Evolutionary conservation across 345 rosid genomes (phyloP).

Genomic region (Combretum micranthum): DNA sequence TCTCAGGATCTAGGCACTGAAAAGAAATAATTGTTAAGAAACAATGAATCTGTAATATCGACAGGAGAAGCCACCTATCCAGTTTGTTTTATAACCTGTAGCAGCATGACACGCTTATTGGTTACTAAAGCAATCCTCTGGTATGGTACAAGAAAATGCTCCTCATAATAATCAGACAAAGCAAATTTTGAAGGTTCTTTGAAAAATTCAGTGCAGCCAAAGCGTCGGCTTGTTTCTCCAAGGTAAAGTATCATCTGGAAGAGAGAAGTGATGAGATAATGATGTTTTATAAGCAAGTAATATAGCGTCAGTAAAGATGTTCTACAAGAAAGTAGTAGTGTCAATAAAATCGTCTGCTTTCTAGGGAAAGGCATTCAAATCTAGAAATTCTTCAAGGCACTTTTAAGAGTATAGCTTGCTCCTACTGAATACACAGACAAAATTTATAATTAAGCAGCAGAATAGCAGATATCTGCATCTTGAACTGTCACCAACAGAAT

Average conservation of each 20-base stretch:
- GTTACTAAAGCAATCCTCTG: conserved; percentile 77
- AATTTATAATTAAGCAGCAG: neutral
- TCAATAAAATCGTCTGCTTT: too few species aligned
- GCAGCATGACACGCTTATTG: conserved; percentile 70
- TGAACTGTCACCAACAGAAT: too few species aligned
- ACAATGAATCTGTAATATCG: conserved; percentile 10
- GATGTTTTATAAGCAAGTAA: neutral
- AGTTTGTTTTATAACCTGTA: conserved; percentile 52
- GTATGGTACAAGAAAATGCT: conserved; percentile 69
- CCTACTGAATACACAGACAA: neutral
- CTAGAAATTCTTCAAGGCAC: neutral
- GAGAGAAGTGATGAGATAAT: conserved; percentile 6
- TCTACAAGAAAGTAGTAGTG: neutral
- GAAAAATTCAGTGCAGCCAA: conserved; percentile 89
- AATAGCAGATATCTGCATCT: too few species aligned
- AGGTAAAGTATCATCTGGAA: conserved; percentile 83
- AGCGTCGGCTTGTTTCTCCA: conserved; percentile 82
- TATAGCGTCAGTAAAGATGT: too few species aligned
- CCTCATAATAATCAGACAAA: conserved; percentile 79
- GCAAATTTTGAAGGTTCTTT: conserved; percentile 95
- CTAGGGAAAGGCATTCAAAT: neutral
- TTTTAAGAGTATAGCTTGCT: neutral
- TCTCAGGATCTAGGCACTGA: conserved; percentile 64
- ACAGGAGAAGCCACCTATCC: neutral
- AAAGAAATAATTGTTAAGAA: conserved; percentile 11